phyloP scores from a whole-genome alignment of 768 basidiomycete species.

The Coprinopsis sp. region DNA sequence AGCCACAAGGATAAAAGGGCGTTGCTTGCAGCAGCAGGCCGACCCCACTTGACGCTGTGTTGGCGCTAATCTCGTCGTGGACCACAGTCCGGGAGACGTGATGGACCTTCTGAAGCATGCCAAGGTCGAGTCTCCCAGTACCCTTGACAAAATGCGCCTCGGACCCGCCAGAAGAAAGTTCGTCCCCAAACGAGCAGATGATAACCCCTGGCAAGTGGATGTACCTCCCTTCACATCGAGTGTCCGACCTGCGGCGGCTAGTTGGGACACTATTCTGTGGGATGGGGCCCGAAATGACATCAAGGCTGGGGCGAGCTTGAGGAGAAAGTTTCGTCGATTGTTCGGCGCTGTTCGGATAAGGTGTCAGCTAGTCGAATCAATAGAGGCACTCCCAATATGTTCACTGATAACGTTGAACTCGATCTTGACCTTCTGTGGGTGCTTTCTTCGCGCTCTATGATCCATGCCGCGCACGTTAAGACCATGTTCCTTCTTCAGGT shows the following conservation, averaged over 20 bases:
- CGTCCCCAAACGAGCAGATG: conserved; percentile 86
- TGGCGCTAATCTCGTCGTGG: conserved; percentile 88
- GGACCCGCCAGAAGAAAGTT: conserved; percentile 83
- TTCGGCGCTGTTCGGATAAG: conserved; percentile 51
- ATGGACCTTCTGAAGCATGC: conserved; percentile 81
- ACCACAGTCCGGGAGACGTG: conserved; percentile 81
- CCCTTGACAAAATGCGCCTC: conserved; percentile 89
- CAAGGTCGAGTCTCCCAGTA: conserved; percentile 71
- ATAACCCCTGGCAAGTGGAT: conserved; percentile 79
- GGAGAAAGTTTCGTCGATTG: conserved; percentile 78
- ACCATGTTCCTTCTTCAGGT: conserved; percentile 51
- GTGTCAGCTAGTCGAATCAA: conserved; percentile 7
- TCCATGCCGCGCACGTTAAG: conserved; percentile 65
- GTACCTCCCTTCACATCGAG: conserved; percentile 88
- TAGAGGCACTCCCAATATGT: conserved; percentile 9
- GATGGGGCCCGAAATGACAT: conserved; percentile 93
- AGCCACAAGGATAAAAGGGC: conserved; percentile 58
- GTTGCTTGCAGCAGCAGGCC: conserved; percentile 57
- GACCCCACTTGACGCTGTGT: conserved; percentile 62
- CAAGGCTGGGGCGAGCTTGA: conserved; percentile 79
- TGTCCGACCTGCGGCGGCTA: conserved; percentile 81
- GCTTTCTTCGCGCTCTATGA: conserved; percentile 63
- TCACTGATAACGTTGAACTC: conserved; percentile 73
- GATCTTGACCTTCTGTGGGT: conserved; percentile 58
- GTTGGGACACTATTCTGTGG: conserved; percentile 90